Percentiles rank a stretch among this genome's conserved stretches.
Evolutionary conservation across 352 stramenopile species (phyloP).

Genomic region (Globisporangium polare): DNA sequence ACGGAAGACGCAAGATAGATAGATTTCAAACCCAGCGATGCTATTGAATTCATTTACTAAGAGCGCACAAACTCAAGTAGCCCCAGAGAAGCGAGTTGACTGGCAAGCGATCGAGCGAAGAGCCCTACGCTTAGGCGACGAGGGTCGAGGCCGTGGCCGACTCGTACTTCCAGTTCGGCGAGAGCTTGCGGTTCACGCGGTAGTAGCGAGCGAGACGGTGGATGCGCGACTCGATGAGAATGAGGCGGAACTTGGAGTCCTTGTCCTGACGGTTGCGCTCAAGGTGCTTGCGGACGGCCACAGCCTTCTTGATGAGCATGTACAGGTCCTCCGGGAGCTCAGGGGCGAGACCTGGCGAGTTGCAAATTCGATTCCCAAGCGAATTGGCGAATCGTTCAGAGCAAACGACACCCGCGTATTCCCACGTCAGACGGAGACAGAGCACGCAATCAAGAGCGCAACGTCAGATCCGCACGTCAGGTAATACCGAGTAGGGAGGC

Average conservation of each 20-base stretch:
- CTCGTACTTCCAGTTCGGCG: slow-evolving; percentile 99
- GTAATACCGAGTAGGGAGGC: slow-evolving; percentile 69
- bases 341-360: slow-evolving; percentile 89
- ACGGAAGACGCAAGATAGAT: neutral
- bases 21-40: slow-evolving; percentile 29
- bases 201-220: slow-evolving; percentile 99
- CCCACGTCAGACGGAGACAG: slow-evolving; percentile 79
- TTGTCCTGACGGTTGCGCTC: slow-evolving; percentile 99
- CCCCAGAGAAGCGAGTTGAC: slow-evolving; percentile 11
- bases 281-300: slow-evolving; percentile 99
- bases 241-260: slow-evolving; percentile 99
- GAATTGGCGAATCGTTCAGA: neutral
- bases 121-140: slow-evolving; percentile 92
- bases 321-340: slow-evolving; percentile 99
- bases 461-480: slow-evolving; percentile 72
- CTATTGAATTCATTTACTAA: slow-evolving; percentile 11
- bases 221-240: slow-evolving; percentile 99
- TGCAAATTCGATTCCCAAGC: slow-evolving; percentile 1
- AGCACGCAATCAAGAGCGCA: slow-evolving; percentile 13
- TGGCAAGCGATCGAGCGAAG: neutral
- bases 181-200: slow-evolving; percentile 98
- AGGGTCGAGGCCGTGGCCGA: slow-evolving; percentile 97
- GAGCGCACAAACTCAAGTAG: slow-evolving; percentile 9
- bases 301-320: slow-evolving; percentile 99
- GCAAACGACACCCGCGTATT: slow-evolving; percentile 60